These are phyloP conservation scores for Epichloe festucae DNA, from an alignment of 2,329 filamentous ascomycete species.

Conservation along the genomic window DNA sequence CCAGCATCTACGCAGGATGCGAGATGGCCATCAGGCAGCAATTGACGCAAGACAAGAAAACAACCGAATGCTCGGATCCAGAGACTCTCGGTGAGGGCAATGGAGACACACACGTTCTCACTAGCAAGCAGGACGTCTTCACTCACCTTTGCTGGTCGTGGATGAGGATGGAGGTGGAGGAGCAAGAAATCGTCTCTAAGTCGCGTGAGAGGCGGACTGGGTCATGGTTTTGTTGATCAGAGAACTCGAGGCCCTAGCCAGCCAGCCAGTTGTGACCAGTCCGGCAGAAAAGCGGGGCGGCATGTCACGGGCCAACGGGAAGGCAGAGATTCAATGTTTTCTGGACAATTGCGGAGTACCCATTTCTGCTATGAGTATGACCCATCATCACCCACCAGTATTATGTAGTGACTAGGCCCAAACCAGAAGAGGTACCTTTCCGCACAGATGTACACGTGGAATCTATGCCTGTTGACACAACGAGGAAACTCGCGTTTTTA, in stretches of 20 bases:
- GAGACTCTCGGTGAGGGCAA: neutral
- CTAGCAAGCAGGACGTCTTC: neutral
- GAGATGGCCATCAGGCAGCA: neutral
- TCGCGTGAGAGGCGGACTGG: slow-evolving; percentile 13
- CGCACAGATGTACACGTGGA: too few species aligned
- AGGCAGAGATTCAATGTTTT: neutral
- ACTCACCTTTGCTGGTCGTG: slow-evolving; percentile 8
- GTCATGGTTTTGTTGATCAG: slow-evolving; percentile 14
- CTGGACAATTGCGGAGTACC: too few species aligned
- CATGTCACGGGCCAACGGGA: slow-evolving; percentile 11
- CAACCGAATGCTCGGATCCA: neutral
- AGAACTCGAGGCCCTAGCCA: slow-evolving; percentile 4
- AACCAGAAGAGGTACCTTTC: too few species aligned
- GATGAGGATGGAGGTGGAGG: slow-evolving; percentile 8
- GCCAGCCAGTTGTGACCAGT: neutral
- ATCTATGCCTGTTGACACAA: too few species aligned
- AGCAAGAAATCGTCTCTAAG: slow-evolving; percentile 7
- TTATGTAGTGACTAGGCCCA: too few species aligned
- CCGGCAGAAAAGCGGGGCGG: slow-evolving; percentile 8
- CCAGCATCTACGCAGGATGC: neutral
- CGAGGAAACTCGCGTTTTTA: too few species aligned
- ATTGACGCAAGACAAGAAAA: neutral
- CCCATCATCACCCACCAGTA: too few species aligned
- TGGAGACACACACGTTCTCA: neutral
- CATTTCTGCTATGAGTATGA: too few species aligned